These are phyloP conservation scores for Apiotrichum veenhuisii DNA, from an alignment of 1,284 basidiomycete species.

Conservation along the genomic window DNA sequence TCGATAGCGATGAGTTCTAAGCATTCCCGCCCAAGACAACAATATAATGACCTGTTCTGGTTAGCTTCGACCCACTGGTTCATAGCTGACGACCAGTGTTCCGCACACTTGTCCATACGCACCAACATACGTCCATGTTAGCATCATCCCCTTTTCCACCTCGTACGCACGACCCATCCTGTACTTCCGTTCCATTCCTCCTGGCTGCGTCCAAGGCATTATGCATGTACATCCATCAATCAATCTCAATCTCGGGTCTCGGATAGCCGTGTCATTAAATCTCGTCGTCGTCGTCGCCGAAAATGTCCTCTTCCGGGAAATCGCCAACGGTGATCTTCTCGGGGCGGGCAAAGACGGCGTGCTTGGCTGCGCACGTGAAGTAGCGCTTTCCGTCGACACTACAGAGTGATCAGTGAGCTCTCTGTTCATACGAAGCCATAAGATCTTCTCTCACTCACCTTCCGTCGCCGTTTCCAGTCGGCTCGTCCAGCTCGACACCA, in stretches of 20 bases:
- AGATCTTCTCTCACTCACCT: constrained; percentile 59
- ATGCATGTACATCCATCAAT: not conserved
- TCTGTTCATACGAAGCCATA: not conserved
- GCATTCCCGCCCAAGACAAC: no score
- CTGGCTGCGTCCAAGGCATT: not conserved
- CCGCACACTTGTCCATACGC: no score
- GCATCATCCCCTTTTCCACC: no score
- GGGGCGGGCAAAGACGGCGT: constrained; percentile 82
- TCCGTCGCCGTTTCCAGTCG: constrained; percentile 92
- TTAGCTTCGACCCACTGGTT: no score
- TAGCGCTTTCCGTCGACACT: constrained; percentile 83
- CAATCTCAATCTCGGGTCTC: not conserved
- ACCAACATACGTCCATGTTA: no score
- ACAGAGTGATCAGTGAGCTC: constrained; percentile 1
- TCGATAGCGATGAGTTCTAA: no score
- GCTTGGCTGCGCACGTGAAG: constrained; percentile 71
- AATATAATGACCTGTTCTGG: no score
- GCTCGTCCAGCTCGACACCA: constrained; percentile 93
- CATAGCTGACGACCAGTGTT: no score
- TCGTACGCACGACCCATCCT: not conserved
- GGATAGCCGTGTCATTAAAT: constrained; percentile 54
- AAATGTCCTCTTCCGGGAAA: constrained; percentile 73
- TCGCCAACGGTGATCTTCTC: constrained; percentile 81
- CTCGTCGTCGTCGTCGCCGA: constrained; percentile 65
- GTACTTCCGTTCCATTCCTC: not conserved